Base-by-base conservation (phyloP, 768 basidiomycete genomes). In the Auriscalpium microsporum region DNA sequence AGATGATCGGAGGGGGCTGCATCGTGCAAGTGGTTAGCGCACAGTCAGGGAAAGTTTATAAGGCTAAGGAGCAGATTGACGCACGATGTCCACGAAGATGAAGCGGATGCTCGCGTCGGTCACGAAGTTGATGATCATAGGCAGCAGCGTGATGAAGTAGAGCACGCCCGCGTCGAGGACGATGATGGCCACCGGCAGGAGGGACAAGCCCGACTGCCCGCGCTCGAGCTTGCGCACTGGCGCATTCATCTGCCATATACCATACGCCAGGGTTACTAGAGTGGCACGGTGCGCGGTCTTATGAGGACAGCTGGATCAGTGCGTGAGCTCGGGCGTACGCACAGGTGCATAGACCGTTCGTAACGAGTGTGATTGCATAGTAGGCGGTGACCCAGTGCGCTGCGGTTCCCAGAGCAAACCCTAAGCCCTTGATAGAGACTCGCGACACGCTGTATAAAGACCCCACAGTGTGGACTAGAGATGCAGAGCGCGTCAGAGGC, bases 11-110 rank as follows among this genome's bases (percentile, higher is more conserved):
- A 53, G 59, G 61, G 16, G 58, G 56, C 65, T 66, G 36, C 7
- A 2, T 10, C 8, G 14, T n/a, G 3, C 19, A 0, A 2, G n/a
- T 17, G 11, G 28, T 28, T 10, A 52, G 40, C 38, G 35, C 2
- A 11, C 4, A 11, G 11, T 10, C 11, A 14, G 13, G 13, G 10
- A 1, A 36, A 4, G 33, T 9, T 16, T 21, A 37, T 28, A 2
- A 45, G 36, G 17, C 9, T n/a, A 28, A 34, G 36, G 36, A 17
- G 48, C 33, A 14, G 34, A 16, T 8, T 36, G 38, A 49, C 52
- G 23, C 50, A 64, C 62, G 58, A 67, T 64, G 48, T 66, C 64
- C 28, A 67, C 48, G 8, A 65, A n/a, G 16, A 67, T 54, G 33
- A 38, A 54, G 45, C 61, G 63, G 16, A 59, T 52, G 48, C 63